Evolutionary conservation across 441 rosid species (phyloP).

Genomic region (Populus trichocarpa): DNA sequence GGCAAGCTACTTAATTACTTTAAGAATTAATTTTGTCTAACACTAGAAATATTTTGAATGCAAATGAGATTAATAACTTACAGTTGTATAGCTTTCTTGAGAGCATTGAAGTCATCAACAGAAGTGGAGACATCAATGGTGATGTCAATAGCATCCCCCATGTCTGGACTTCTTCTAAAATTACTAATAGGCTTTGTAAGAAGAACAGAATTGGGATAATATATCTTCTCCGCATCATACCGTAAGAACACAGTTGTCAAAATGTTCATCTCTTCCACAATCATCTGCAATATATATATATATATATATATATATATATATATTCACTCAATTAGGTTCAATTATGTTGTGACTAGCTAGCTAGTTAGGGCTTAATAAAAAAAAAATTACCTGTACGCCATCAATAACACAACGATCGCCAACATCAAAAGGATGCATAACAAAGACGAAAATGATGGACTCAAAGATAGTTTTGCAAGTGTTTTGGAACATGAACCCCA

Average conservation of each 20-base stretch:
- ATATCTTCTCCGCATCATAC: slow-evolving; percentile 48
- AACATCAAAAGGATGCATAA: slow-evolving; percentile 51
- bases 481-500: slow-evolving; percentile 48
- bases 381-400: slow-evolving; percentile 33
- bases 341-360: not conserved
- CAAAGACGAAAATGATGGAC: slow-evolving; percentile 44
- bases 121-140: slow-evolving; percentile 41
- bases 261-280: slow-evolving; percentile 55
- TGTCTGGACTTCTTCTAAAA: slow-evolving; percentile 48
- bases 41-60: not conserved
- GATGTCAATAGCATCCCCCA: slow-evolving; percentile 47
- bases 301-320: not conserved
- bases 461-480: slow-evolving; percentile 46
- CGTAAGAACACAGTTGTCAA: slow-evolving; percentile 39
- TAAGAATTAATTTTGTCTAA: too few species aligned
- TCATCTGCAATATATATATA: slow-evolving; percentile 22
- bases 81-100: slow-evolving; percentile 39
- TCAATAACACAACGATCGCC: slow-evolving; percentile 60
- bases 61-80: slow-evolving; percentile 9
- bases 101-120: slow-evolving; percentile 32
- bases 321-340: not conserved
- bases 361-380: too few species aligned
- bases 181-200: slow-evolving; percentile 48
- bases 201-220: slow-evolving; percentile 44
- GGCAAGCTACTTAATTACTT: not conserved